Percentiles rank a stretch among this genome's conserved stretches.
These are phyloP conservation scores for Calonectria fujianensis DNA, from an alignment of 2,329 filamentous ascomycete genomes.

Conservation along the genomic window DNA sequence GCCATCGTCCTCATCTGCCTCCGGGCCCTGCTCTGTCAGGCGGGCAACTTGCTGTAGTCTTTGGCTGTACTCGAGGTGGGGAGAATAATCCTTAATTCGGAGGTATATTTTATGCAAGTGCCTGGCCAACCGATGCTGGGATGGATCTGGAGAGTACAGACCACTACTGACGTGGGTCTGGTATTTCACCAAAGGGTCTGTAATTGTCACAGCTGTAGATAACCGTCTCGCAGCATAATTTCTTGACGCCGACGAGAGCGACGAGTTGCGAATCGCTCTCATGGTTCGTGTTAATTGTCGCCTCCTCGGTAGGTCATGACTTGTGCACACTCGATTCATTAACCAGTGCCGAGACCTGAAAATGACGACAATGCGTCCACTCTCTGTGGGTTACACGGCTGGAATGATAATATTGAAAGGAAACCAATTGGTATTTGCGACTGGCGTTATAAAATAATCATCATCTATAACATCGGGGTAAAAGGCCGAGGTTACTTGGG, in stretches of 20 bases:
- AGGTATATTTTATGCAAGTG: slow-evolving; percentile 87
- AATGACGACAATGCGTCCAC: too few relatives aligned
- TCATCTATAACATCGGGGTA: neutral
- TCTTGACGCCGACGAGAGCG: slow-evolving; percentile 11
- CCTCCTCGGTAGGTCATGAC: slow-evolving; percentile 19
- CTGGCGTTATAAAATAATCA: neutral
- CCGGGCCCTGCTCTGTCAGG: slow-evolving; percentile 60
- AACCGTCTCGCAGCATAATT: slow-evolving; percentile 58
- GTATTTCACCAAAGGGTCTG: slow-evolving; percentile 86
- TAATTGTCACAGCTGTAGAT: slow-evolving; percentile 74
- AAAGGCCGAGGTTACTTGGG: neutral
- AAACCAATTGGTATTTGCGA: neutral
- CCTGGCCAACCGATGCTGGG: slow-evolving; percentile 83
- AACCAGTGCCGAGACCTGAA: neutral
- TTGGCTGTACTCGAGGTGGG: slow-evolving; percentile 80
- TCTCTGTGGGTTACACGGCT: neutral
- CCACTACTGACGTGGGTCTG: slow-evolving; percentile 81
- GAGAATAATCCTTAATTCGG: slow-evolving; percentile 86
- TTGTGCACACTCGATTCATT: neutral
- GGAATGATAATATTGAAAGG: neutral
- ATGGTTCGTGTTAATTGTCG: slow-evolving; percentile 15
- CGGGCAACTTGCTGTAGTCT: slow-evolving; percentile 77
- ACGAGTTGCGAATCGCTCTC: slow-evolving; percentile 35
- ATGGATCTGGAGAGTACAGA: slow-evolving; percentile 79
- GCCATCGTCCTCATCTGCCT: slow-evolving; percentile 57